Conservation (phyloP, 2,329 filamentous ascomycete genomes). For the Penicillium psychrosexuale region DNA sequence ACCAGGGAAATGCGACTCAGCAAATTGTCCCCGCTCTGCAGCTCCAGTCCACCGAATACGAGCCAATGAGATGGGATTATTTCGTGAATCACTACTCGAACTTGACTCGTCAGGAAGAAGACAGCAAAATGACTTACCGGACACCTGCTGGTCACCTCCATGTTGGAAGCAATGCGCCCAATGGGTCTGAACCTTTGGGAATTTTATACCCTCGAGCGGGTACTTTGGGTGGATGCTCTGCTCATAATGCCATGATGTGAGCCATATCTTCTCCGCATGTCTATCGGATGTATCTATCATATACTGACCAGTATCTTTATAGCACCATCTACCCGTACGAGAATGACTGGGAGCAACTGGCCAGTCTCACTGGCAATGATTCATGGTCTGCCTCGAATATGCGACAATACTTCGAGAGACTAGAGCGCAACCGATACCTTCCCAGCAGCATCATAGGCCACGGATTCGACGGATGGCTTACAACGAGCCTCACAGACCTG, state of each 20-base stretch:
- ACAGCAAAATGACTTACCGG: constrained; percentile 59
- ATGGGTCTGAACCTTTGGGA: constrained; percentile 50
- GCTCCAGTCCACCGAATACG: constrained; percentile 55
- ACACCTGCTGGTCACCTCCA: constrained; percentile 53
- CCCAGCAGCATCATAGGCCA: constrained; percentile 47
- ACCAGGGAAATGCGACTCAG: constrained; percentile 51
- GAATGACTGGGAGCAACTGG: constrained; percentile 58
- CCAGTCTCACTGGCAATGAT: constrained; percentile 55
- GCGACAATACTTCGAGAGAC: constrained; percentile 52
- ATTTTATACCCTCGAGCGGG: constrained; percentile 57
- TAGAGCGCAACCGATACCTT: constrained; percentile 56
- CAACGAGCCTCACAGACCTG: constrained; percentile 51
- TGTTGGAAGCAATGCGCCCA: constrained; percentile 52
- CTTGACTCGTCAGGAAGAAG: constrained; percentile 50
- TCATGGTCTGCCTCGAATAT: constrained; percentile 58
- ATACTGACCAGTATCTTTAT: constrained; percentile 2
- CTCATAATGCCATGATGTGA: constrained; percentile 60
- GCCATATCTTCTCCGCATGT: background rate
- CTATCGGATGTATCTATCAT: background rate
- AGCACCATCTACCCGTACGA: constrained; percentile 55
- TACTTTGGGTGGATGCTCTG: constrained; percentile 56
- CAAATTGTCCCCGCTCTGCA: constrained; percentile 56
- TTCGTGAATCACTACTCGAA: constrained; percentile 62
- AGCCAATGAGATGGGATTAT: constrained; percentile 59
- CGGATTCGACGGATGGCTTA: constrained; percentile 58